Base-by-base conservation (phyloP, 257 asterid species). In the Gentiana dahurica region DNA sequence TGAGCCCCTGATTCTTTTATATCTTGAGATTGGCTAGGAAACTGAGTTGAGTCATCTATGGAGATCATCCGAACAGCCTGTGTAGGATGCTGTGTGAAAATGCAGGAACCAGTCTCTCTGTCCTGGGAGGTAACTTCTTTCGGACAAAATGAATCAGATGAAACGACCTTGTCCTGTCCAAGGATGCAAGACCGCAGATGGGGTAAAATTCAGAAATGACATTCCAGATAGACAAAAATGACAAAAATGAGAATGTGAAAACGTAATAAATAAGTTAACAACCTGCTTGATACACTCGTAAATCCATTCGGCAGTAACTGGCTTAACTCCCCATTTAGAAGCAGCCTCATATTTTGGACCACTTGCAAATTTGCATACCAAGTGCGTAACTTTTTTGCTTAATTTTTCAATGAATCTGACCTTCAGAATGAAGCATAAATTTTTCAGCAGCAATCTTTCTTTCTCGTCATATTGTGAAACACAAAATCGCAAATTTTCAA, bases 261-360 rank as follows among this genome's bases (percentile, higher is more conserved):
- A 8, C 3, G 38, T 51, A n/a, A 58, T 65, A 51, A 52, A 66
- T 54, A 54, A 55, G 24, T 34, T 55, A 62, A 64, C 34, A 56
- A 87, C 98, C 98, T 81, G 87, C 67, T 65, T 74, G 70, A 79
- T 83, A 35, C 97, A 92, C 75, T 77, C 95, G 61, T 76, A 78
- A 45, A 92, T 75, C 97, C 97, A 92, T 66, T 92, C 94, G 59
- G 84, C 80, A 48, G 94, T 76, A 68, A 79, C 95, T 58, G 77
- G 64, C 50, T 72, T 84, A 57, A 83, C 77, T 57, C 94, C 95
- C 85, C 82, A 81, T 72, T 74, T 78, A 75, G 90, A 69, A 61
- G 98, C 93, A 66, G 86, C 87, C 73, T 77, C 87, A 37, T 77
- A 88, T 71, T 92, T 92, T 12, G 79, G 83, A 70, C 98, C 98